Evolutionary conservation across 2,329 filamentous ascomycete species (phyloP).

Genomic region (Pseudogymnoascus sp.): DNA sequence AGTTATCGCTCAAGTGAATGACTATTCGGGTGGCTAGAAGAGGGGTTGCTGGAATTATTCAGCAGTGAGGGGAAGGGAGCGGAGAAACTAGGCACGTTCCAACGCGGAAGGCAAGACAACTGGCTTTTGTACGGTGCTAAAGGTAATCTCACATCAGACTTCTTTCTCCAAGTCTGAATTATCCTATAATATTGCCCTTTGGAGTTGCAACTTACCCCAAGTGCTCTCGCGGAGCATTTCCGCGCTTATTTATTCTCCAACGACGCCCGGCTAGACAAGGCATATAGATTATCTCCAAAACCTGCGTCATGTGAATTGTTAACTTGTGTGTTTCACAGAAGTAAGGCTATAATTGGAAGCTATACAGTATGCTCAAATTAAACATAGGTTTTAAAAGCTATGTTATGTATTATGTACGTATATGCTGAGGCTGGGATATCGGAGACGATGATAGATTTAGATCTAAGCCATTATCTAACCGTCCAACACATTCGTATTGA

Average conservation of each 20-base stretch:
- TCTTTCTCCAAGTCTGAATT: background rate
- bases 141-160: background rate
- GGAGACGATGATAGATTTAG: background rate
- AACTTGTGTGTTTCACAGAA: background rate
- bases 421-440: background rate
- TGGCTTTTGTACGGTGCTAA: background rate
- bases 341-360: background rate
- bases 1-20: background rate
- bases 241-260: background rate
- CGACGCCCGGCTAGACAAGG: background rate
- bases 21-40: background rate
- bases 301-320: background rate
- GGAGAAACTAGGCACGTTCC: background rate
- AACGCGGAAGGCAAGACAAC: background rate
- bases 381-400: background rate
- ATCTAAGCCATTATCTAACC: background rate
- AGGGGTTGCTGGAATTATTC: background rate
- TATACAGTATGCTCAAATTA: background rate
- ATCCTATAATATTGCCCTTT: background rate
- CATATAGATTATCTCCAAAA: background rate
- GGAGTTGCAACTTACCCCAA: background rate
- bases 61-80: background rate
- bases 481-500: slow-evolving; percentile 42
- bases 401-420: background rate
- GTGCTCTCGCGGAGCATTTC: background rate